Conservation (phyloP, 805 yeast genomes). For the Barnettozyma californica region DNA sequence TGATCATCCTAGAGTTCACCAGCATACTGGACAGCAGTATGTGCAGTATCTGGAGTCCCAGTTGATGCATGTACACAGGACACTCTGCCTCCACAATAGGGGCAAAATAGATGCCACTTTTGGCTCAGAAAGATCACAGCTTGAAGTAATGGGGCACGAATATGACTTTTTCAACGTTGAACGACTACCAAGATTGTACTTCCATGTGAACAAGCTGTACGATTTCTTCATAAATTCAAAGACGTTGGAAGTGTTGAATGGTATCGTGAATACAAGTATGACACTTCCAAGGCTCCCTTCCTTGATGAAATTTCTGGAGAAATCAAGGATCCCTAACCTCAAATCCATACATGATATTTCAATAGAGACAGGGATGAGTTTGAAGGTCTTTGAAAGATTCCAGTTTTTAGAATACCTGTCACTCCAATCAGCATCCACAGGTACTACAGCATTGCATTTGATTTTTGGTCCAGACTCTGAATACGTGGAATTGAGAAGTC, state of each 20-base stretch:
- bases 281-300: constrained; percentile 18
- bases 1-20: neutral
- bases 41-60: constrained; percentile 5
- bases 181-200: constrained; percentile 16
- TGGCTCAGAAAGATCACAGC: neutral
- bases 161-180: constrained; percentile 14
- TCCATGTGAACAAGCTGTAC: constrained; percentile 10
- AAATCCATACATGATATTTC: constrained; percentile 15
- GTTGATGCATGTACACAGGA: constrained; percentile 8
- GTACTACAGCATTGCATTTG: constrained; percentile 6
- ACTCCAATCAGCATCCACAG: constrained; percentile 20
- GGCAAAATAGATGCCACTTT: neutral
- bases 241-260: constrained; percentile 11
- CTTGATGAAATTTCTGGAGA: constrained; percentile 15
- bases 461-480: neutral
- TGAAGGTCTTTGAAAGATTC: constrained; percentile 19
- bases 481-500: constrained; percentile 3
- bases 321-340: constrained; percentile 18
- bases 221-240: constrained; percentile 18
- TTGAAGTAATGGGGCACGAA: constrained; percentile 16
- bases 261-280: constrained; percentile 18
- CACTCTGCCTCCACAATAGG: constrained; percentile 2
- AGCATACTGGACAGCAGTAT: constrained; percentile 9
- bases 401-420: constrained; percentile 10
- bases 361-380: constrained; percentile 18